phyloP scores from a whole-genome alignment of 2,329 filamentous ascomycete species.

The Aspergillus pseudotamarii region DNA sequence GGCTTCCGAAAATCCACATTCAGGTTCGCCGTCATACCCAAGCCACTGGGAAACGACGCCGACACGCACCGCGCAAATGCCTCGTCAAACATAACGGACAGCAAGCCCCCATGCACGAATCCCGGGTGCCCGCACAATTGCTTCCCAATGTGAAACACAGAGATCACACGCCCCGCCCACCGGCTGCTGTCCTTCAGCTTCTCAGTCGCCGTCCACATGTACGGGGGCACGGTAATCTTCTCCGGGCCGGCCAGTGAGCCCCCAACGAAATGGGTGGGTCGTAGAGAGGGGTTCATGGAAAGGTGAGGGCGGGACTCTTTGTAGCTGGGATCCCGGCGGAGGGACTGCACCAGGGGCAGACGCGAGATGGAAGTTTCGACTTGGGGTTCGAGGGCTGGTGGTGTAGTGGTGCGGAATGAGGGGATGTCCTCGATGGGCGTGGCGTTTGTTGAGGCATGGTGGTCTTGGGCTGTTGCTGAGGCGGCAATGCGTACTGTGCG shows the following conservation, averaged over 20 bases:
- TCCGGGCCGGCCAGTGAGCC: constrained; percentile 73
- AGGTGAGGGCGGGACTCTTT: constrained; percentile 79
- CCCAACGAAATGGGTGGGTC: constrained; percentile 74
- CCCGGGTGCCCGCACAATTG: constrained; percentile 40
- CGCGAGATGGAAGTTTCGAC: constrained; percentile 30
- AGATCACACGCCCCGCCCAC: constrained; percentile 21
- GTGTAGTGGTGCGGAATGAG: constrained; percentile 32
- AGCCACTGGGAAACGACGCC: constrained; percentile 33
- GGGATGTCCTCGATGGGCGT: background rate
- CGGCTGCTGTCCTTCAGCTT: background rate
- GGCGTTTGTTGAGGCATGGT: constrained; percentile 6
- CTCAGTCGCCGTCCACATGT: constrained; percentile 42
- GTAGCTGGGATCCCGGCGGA: constrained; percentile 67
- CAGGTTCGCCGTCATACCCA: constrained; percentile 42
- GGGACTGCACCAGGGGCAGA: constrained; percentile 68
- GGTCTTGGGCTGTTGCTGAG: constrained; percentile 14
- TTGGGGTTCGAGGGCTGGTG: background rate
- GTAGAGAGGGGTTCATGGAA: constrained; percentile 72
- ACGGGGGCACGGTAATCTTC: constrained; percentile 75
- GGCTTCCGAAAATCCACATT: constrained; percentile 41
- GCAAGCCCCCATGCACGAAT: constrained; percentile 39
- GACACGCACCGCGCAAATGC: constrained; percentile 40
- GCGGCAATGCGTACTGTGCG: constrained; percentile 6
- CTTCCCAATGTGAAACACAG: constrained; percentile 36
- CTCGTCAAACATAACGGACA: constrained; percentile 40